These are phyloP conservation scores for Cyclotella baltica DNA, from an alignment of 108 stramenopile species.

Conservation along the genomic window DNA sequence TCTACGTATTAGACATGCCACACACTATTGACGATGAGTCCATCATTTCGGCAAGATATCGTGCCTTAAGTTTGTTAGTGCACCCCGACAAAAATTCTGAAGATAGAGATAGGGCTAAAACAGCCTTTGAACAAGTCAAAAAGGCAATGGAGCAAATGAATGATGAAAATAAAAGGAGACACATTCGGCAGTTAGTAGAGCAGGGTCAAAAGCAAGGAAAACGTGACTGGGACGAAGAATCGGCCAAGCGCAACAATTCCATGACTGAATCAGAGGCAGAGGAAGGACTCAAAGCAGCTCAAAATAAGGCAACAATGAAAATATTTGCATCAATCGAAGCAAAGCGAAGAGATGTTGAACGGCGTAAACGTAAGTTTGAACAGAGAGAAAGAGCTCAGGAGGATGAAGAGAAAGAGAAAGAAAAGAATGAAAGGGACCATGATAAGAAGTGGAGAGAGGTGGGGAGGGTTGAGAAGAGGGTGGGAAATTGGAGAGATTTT, in stretches of 20 bases:
- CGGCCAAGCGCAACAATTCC: constrained; percentile 8
- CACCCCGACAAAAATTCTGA: constrained; percentile 88
- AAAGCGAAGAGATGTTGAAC: constrained; percentile 80
- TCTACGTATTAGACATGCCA: constrained; percentile 74
- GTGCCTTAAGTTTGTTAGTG: constrained; percentile 77
- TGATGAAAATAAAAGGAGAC: constrained; percentile 65
- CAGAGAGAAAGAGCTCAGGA: constrained; percentile 87
- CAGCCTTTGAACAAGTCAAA: constrained; percentile 83
- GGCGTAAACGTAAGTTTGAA: constrained; percentile 75
- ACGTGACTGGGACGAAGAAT: constrained; percentile 54
- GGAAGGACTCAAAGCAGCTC: constrained; percentile 52
- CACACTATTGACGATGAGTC: constrained; percentile 71
- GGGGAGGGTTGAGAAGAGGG: constrained; percentile 79
- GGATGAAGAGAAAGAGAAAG: constrained; percentile 78
- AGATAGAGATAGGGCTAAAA: constrained; percentile 57
- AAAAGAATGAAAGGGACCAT: constrained; percentile 69
- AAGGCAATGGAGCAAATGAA: constrained; percentile 74
- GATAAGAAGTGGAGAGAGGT: constrained; percentile 83
- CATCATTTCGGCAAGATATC: constrained; percentile 78
- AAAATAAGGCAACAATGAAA: constrained; percentile 74
- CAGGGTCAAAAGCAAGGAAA: constrained; percentile 81
- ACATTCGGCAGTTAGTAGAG: constrained; percentile 67
- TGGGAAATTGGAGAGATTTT: constrained; percentile 93
- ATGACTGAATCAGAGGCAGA: not conserved
- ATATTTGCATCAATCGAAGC: constrained; percentile 87